Conservation (phyloP, 352 stramenopile species). For the Saprolegnia diclina region DNA sequence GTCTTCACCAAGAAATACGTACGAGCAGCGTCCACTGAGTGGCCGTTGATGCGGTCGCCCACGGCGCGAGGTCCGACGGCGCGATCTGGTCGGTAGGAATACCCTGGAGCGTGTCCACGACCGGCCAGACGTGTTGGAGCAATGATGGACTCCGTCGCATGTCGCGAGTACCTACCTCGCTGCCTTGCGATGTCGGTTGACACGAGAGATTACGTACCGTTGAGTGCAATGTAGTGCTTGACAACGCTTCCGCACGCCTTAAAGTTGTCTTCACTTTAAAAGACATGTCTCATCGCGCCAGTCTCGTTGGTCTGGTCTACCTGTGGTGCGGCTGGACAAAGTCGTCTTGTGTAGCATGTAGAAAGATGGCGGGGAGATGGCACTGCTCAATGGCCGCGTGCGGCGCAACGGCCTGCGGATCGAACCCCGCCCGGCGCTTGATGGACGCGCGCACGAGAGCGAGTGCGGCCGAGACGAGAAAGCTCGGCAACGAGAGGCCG, state of each 20-base stretch:
- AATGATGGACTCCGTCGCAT: slow-evolving; percentile 7
- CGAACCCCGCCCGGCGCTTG: slow-evolving; percentile 10
- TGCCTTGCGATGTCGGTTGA: background rate
- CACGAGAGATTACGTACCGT: background rate
- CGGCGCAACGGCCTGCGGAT: slow-evolving; percentile 12
- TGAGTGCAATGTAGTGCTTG: slow-evolving; percentile 7
- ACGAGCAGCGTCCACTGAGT: background rate
- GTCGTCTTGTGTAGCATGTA: slow-evolving; percentile 14
- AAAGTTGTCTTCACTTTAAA: slow-evolving; percentile 16
- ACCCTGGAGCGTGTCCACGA: background rate
- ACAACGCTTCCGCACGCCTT: background rate
- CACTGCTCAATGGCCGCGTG: background rate
- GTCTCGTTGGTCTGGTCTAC: background rate
- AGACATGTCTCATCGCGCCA: background rate
- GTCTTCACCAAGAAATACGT: too few relatives aligned
- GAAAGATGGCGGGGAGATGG: slow-evolving; percentile 7
- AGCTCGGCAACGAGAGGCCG: slow-evolving; percentile 4
- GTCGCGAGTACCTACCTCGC: slow-evolving; percentile 19
- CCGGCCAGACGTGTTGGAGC: slow-evolving; percentile 2
- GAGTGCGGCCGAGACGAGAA: slow-evolving; percentile 15
- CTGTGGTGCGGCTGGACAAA: slow-evolving; percentile 23
- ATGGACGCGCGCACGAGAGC: slow-evolving; percentile 16
- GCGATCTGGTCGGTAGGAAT: background rate
- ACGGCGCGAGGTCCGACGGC: background rate
- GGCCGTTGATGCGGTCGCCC: background rate